These are phyloP conservation scores for Brettanomyces sp. DNA, from an alignment of 805 yeast species.

Conservation along the genomic window DNA sequence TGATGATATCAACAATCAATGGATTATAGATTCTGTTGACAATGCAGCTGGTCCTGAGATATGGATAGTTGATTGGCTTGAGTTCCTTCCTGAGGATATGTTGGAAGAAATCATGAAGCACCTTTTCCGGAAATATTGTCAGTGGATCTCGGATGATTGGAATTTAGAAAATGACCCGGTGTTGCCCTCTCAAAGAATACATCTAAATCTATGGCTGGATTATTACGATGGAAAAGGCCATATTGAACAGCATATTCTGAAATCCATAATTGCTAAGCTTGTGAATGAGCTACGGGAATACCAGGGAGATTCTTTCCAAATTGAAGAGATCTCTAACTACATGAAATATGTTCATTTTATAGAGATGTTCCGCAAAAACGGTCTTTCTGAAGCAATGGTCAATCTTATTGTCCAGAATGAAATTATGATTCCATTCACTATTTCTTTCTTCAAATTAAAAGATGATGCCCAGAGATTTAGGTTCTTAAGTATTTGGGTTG, in stretches of 20 bases:
- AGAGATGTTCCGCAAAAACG: conserved; percentile 1
- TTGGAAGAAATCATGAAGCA: conserved; percentile 7
- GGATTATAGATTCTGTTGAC: conserved; percentile 22
- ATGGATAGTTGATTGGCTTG: conserved; percentile 3
- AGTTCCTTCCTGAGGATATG: conserved; percentile 8
- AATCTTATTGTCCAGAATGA: conserved; percentile 14
- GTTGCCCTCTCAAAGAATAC: conserved; percentile 7
- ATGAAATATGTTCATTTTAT: background rate
- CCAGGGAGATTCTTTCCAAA: background rate
- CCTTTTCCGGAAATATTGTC: conserved; percentile 12
- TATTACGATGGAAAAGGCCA: conserved; percentile 19
- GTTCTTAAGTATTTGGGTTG: conserved; percentile 6
- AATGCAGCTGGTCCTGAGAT: conserved; percentile 9
- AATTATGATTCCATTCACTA: conserved; percentile 10
- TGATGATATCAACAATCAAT: conserved; percentile 21
- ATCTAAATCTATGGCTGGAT: conserved; percentile 25
- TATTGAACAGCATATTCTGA: conserved; percentile 11
- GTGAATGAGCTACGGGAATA: conserved; percentile 26
- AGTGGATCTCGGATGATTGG: conserved; percentile 16
- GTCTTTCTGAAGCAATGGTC: conserved; percentile 4
- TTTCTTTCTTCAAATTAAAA: conserved; percentile 2
- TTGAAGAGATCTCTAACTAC: too few species aligned
- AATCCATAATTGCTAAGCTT: conserved; percentile 47
- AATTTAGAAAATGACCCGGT: conserved; percentile 2
- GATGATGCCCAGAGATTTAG: conserved; percentile 1